Conservation (phyloP, 208 protist genomes). For the Acanthamoeba royreba region DNA sequence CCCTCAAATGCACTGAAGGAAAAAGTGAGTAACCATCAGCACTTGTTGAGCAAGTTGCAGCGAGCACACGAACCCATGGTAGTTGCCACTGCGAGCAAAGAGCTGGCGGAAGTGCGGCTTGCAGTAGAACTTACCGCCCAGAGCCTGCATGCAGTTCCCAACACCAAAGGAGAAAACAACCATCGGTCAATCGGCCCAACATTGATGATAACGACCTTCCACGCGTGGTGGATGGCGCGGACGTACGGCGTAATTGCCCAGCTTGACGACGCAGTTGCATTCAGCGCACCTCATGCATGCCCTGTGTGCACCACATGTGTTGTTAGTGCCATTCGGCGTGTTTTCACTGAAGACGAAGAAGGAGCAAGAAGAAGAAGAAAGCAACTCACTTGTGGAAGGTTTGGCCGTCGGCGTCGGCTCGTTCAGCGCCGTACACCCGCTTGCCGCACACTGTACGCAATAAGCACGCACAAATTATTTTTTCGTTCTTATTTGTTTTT, state of each 20-base stretch:
- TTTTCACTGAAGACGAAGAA: too few species aligned
- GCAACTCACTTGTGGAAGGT: slow-evolving; percentile 1
- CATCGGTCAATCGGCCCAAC: too few species aligned
- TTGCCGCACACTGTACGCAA: not conserved
- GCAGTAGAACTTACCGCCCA: not conserved
- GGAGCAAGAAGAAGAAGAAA: too few species aligned
- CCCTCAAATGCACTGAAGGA: not conserved
- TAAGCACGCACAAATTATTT: not conserved
- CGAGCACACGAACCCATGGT: not conserved
- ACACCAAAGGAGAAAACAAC: too few species aligned
- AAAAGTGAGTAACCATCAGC: not conserved
- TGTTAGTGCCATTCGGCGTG: too few species aligned
- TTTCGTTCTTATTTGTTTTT: too few species aligned
- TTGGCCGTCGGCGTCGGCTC: not conserved
- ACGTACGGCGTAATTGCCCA: too few species aligned
- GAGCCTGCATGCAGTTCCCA: too few species aligned
- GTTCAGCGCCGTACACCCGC: not conserved
- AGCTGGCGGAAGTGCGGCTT: not conserved
- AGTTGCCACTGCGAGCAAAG: not conserved
- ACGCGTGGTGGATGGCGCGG: too few species aligned
- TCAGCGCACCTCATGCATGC: not conserved
- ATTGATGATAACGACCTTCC: too few species aligned
- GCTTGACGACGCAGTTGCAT: not conserved
- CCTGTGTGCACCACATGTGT: too few species aligned
- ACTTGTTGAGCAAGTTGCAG: not conserved